Base-by-base conservation (phyloP, 177 flowering plant genomes). In the Tripterygium wilfordii region DNA sequence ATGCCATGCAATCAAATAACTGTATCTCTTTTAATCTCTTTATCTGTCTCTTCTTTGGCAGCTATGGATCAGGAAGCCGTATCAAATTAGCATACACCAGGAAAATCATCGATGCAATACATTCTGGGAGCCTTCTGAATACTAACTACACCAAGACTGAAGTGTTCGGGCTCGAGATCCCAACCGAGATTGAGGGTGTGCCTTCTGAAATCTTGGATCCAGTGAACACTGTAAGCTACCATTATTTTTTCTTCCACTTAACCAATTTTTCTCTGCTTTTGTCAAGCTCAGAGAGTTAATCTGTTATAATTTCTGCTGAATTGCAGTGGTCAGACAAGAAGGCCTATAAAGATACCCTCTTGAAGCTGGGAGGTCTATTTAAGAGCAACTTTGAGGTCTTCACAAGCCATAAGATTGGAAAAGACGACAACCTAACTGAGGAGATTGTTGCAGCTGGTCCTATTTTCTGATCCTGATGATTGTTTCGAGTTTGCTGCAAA, bases 401-500 rank as follows among this genome's bases (percentile, higher is more conserved):
- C 59, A 35, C 62, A 10, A 64, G 65, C 61, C 69, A 91, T 63
- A 78, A 80, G 76, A 79, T 91, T 53, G 96, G 92, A 6, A 44
- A 66, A 37, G 90, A 81, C 63, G 67, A 54, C 67, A 64, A 67
- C 28, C 77, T 91, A 51, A 70, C 86, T 7, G 79, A 85, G 58
- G 86, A 88, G 68, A 91, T 91, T 18, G 61, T 82, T 16, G 92
- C 90, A 8, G 98, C 98, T 46, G 98, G 98, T 38, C 96, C 96
- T 0, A 65, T 24, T 27, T 76, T 49, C 26, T 49, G n/a, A n/a
- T n/a, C n/a, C n/a, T n/a, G n/a, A n/a, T n/a, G n/a, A n/a, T n/a
- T n/a, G n/a, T n/a, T n/a, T n/a, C n/a, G n/a, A n/a, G n/a, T n/a
- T n/a, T n/a, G n/a, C n/a, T n/a, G n/a, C n/a, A n/a, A n/a, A n/a